Evolutionary conservation across 2,329 filamentous ascomycete species (phyloP).

Genomic region (Aspergillus calidoustus): DNA sequence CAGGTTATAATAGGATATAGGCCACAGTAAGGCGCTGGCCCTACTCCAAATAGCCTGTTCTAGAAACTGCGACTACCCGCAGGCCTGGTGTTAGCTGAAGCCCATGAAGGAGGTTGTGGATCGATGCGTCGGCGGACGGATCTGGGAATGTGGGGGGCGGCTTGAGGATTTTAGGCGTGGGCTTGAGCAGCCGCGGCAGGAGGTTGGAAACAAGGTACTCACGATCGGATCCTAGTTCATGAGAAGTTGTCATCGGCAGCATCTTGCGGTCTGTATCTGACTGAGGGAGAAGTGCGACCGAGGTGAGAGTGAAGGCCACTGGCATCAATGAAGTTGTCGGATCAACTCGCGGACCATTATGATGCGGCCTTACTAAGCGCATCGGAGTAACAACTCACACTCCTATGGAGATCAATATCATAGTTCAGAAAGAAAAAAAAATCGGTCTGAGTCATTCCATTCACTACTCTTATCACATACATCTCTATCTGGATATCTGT

Average conservation of each 20-base stretch:
- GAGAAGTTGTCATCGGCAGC: constrained; percentile 29
- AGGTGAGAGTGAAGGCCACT: constrained; percentile 15
- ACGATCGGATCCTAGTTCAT: constrained; percentile 27
- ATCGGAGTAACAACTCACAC: background rate
- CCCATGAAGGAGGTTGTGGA: constrained; percentile 35
- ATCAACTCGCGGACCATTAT: constrained; percentile 27
- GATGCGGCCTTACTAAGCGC: constrained; percentile 26
- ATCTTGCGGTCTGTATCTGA: constrained; percentile 24
- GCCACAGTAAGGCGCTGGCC: constrained; percentile 25
- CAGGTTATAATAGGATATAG: constrained; percentile 1
- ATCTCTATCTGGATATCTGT: background rate
- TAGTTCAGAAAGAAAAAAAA: background rate
- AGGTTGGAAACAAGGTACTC: constrained; percentile 18
- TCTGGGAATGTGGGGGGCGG: constrained; percentile 36
- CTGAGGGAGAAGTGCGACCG: constrained; percentile 15
- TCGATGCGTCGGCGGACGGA: constrained; percentile 29
- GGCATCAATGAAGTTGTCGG: constrained; percentile 19
- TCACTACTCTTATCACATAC: constrained; percentile 1
- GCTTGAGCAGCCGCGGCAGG: constrained; percentile 14
- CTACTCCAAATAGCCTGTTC: constrained; percentile 37
- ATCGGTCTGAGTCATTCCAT: background rate
- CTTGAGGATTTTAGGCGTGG: constrained; percentile 20
- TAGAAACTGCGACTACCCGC: constrained; percentile 37
- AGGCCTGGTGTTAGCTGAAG: constrained; percentile 29
- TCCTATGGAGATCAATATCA: background rate